Conservation (phyloP, 78 protist species). For the Dictyostelium brefeldianum region DNA sequence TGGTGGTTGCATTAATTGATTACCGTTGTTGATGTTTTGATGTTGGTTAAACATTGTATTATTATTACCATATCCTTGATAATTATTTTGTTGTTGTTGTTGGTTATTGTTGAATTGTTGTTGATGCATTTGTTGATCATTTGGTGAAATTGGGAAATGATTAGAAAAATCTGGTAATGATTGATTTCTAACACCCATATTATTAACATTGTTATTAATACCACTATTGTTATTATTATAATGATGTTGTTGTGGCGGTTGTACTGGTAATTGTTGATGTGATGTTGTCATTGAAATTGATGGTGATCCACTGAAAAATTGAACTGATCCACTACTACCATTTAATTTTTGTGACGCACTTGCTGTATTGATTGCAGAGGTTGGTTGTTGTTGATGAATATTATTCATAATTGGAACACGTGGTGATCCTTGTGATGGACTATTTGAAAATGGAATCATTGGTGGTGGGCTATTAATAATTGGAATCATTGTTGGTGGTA, state of each 20-base stretch:
- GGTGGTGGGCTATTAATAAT: conserved; percentile 11
- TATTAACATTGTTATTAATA: neutral
- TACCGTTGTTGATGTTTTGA: neutral
- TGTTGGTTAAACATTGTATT: neutral
- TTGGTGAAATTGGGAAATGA: conserved; percentile 19
- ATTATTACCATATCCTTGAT: conserved; percentile 21
- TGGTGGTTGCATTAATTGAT: neutral
- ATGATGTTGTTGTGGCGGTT: neutral
- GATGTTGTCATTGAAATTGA: neutral
- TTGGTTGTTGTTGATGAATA: neutral
- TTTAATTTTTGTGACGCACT: neutral
- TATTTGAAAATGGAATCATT: neutral
- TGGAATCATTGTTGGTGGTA: conserved; percentile 12
- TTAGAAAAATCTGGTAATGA: conserved; percentile 39
- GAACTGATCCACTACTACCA: conserved; percentile 2
- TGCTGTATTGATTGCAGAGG: too few relatives aligned
- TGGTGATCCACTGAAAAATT: conserved; percentile 17
- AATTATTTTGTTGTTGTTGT: neutral
- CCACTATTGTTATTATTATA: too few relatives aligned
- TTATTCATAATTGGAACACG: neutral
- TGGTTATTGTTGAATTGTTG: neutral
- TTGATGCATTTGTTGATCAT: neutral
- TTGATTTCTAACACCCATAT: conserved; percentile 18
- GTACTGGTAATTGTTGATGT: neutral
- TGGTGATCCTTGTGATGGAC: conserved; percentile 20